Conservation (phyloP, 352 stramenopile genomes). For the Pythium dissotocum region DNA sequence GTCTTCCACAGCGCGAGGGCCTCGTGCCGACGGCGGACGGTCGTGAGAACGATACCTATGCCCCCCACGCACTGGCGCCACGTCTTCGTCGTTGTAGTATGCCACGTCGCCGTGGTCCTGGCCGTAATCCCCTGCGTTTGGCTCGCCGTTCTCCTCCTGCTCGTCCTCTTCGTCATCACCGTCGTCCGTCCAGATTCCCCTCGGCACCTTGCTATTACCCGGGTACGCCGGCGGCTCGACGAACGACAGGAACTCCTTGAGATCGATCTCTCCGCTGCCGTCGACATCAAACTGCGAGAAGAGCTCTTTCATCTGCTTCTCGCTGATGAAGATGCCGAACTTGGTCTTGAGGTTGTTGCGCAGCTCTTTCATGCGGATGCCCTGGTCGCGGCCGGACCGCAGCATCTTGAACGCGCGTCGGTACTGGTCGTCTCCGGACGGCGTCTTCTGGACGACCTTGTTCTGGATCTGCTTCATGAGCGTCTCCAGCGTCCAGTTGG, state of each 20-base stretch:
- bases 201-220: slow-evolving; percentile 49
- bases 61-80: not conserved
- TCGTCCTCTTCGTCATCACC: slow-evolving; percentile 27
- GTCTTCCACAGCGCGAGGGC: not conserved
- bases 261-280: slow-evolving; percentile 68
- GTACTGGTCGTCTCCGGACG: slow-evolving; percentile 76
- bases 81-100: not conserved
- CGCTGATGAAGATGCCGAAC: slow-evolving; percentile 77
- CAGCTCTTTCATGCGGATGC: slow-evolving; percentile 68
- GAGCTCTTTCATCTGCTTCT: slow-evolving; percentile 68
- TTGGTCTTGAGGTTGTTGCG: slow-evolving; percentile 78
- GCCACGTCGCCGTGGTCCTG: slow-evolving; percentile 16
- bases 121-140: not conserved
- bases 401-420: slow-evolving; percentile 83
- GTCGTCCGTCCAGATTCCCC: slow-evolving; percentile 62
- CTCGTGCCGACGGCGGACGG: slow-evolving; percentile 5
- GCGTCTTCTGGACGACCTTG: slow-evolving; percentile 80
- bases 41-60: slow-evolving; percentile 17
- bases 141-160: slow-evolving; percentile 5
- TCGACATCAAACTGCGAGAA: slow-evolving; percentile 66
- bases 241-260: slow-evolving; percentile 77
- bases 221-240: slow-evolving; percentile 67
- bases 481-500: slow-evolving; percentile 64
- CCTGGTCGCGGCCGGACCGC: slow-evolving; percentile 58
- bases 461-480: slow-evolving; percentile 74